Percentiles rank a stretch among this genome's conserved stretches.
These are phyloP conservation scores for Blyttiomyces sp. DNA, from an alignment of 371 early-diverging fungal genomes.

Conservation along the genomic window DNA sequence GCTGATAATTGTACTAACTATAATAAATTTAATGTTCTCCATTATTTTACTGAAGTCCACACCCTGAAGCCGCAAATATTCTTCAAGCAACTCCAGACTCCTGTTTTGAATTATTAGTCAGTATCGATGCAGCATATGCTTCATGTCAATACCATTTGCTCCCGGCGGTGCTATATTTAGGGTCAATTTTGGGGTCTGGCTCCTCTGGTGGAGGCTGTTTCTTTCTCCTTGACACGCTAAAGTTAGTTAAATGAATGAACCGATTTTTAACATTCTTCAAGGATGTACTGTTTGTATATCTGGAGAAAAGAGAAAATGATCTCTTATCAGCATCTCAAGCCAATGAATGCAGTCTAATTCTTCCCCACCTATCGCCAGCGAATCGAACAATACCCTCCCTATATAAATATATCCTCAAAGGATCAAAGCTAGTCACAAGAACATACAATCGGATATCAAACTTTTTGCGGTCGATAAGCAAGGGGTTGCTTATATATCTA, in stretches of 20 bases:
- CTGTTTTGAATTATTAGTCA: slow-evolving; percentile 1
- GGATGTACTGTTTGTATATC: slow-evolving; percentile 17
- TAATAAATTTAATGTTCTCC: slow-evolving; percentile 20
- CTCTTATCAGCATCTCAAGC: background rate
- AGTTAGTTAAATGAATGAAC: slow-evolving; percentile 37
- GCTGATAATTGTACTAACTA: slow-evolving; percentile 33
- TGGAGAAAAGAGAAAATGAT: too few species aligned
- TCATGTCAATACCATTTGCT: slow-evolving; percentile 28
- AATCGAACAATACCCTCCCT: slow-evolving; percentile 41
- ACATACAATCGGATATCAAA: slow-evolving; percentile 48
- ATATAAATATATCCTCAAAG: slow-evolving; percentile 38
- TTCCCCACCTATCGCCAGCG: slow-evolving; percentile 31
- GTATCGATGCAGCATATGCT: background rate
- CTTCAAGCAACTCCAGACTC: slow-evolving; percentile 24
- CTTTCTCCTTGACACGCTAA: slow-evolving; percentile 32
- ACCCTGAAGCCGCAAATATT: slow-evolving; percentile 19
- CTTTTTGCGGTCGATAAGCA: slow-evolving; percentile 38
- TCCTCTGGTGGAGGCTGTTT: background rate
- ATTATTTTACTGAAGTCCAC: slow-evolving; percentile 25
- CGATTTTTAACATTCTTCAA: slow-evolving; percentile 23
- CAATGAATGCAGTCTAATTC: too few species aligned
- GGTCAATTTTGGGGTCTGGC: slow-evolving; percentile 14
- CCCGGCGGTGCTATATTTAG: slow-evolving; percentile 15
- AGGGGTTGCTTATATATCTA: slow-evolving; percentile 41
- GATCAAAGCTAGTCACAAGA: slow-evolving; percentile 44